phyloP scores from a whole-genome alignment of 257 asterid species.

The Striga asiatica region DNA sequence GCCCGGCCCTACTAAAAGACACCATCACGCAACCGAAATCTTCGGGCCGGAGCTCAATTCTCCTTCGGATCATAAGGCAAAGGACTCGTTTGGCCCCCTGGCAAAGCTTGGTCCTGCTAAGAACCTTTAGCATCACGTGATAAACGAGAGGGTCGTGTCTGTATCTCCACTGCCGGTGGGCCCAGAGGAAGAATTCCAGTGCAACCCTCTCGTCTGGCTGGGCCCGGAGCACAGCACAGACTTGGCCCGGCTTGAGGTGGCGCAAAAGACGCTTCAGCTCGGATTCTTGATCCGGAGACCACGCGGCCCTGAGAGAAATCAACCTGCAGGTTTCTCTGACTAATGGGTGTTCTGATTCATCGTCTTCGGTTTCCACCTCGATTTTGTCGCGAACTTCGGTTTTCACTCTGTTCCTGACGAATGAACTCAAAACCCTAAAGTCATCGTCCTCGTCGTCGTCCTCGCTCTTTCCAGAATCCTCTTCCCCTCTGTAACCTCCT shows the following conservation, averaged over 20 bases:
- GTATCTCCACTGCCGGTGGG: conserved; percentile 86
- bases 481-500: conserved; percentile 30
- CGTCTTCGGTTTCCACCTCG: conserved; percentile 43
- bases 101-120: conserved; percentile 77
- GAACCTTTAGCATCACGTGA: conserved; percentile 62
- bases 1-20: conserved; percentile 86
- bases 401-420: conserved; percentile 20
- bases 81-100: conserved; percentile 91
- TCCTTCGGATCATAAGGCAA: conserved; percentile 53
- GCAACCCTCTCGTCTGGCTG: conserved; percentile 79
- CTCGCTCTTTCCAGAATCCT: conserved; percentile 19
- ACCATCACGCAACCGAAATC: conserved; percentile 89
- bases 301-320: conserved; percentile 41
- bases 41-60: conserved; percentile 45
- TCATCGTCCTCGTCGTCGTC: conserved; percentile 34
- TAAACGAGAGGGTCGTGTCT: conserved; percentile 63
- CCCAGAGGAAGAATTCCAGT: conserved; percentile 81
- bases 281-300: conserved; percentile 64
- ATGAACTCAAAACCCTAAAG: conserved; percentile 47
- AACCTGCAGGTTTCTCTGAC: conserved; percentile 70
- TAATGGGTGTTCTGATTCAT: conserved; percentile 65
- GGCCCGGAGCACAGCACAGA: conserved; percentile 64
- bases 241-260: conserved; percentile 59
- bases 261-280: conserved; percentile 57
- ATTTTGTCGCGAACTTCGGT: conserved; percentile 23